Percentiles rank a stretch among this genome's conserved stretches.
Conservation (phyloP, 768 basidiomycete species). For the Tremella fuciformis region DNA sequence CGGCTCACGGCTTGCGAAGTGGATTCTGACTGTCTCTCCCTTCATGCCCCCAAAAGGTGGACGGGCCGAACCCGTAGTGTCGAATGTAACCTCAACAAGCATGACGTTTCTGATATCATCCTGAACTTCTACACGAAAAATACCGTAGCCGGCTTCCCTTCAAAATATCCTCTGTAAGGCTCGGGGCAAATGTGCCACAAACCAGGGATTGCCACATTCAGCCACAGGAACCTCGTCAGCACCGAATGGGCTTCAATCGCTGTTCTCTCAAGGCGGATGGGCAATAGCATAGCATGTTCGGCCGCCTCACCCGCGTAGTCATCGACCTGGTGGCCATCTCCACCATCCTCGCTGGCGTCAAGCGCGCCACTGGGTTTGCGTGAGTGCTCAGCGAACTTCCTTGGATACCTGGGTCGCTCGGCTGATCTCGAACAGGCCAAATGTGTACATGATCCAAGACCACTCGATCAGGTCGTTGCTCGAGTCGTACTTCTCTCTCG, state of each 20-base stretch:
- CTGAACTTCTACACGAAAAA: too few species aligned
- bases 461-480: conserved; percentile 31
- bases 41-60: too few species aligned
- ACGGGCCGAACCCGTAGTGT: too few species aligned
- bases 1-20: too few species aligned
- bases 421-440: conserved; percentile 21
- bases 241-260: not conserved
- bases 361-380: conserved; percentile 38
- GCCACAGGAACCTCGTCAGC: too few species aligned
- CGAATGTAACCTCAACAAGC: too few species aligned
- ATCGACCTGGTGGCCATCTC: conserved; percentile 43
- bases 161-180: too few species aligned
- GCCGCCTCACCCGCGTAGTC: conserved; percentile 32
- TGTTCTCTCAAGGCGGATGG: not conserved
- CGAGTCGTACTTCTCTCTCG: conserved; percentile 39
- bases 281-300: conserved; percentile 27
- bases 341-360: conserved; percentile 40
- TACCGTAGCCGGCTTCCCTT: too few species aligned
- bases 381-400: conserved; percentile 22
- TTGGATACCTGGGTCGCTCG: not conserved
- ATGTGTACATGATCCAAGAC: conserved; percentile 31
- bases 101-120: too few species aligned
- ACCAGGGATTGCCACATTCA: not conserved
- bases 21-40: too few species aligned
- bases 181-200: not conserved